These are phyloP conservation scores for Psilocybe cyanescens DNA, from an alignment of 768 basidiomycete species.

Conservation along the genomic window DNA sequence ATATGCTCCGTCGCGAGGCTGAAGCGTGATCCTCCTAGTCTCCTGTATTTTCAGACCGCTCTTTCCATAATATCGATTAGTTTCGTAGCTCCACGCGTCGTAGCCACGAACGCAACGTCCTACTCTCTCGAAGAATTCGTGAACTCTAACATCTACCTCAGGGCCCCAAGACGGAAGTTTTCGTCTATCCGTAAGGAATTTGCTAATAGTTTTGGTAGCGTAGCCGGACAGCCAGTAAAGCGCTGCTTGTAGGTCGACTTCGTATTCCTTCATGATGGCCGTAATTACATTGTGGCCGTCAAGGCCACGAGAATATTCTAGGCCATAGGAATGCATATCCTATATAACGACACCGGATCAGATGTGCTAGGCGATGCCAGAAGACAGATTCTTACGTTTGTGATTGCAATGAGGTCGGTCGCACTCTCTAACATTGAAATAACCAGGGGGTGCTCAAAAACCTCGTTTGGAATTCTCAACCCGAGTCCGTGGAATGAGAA, in stretches of 20 bases:
- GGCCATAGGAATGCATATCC: conserved; percentile 34
- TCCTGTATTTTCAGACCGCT: conserved; percentile 20
- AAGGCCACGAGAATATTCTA: conserved; percentile 33
- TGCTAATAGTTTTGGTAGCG: conserved; percentile 38
- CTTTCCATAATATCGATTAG: conserved; percentile 44
- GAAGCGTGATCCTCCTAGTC: conserved; percentile 19
- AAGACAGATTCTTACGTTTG: conserved; percentile 30
- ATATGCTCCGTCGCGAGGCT: conserved; percentile 16
- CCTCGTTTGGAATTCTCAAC: conserved; percentile 43
- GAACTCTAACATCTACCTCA: conserved; percentile 36
- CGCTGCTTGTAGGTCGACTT: conserved; percentile 41
- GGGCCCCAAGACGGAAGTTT: conserved; percentile 42
- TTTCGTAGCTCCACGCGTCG: conserved; percentile 55
- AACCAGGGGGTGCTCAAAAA: conserved; percentile 42
- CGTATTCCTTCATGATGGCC: conserved; percentile 51
- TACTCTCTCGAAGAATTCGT: conserved; percentile 45
- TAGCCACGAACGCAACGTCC: conserved; percentile 57
- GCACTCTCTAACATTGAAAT: conserved; percentile 28
- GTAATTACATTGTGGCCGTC: conserved; percentile 50
- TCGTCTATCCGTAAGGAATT: conserved; percentile 39
- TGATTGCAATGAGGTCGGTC: conserved; percentile 40
- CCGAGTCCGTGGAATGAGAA: conserved; percentile 42
- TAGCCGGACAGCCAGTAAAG: conserved; percentile 41
- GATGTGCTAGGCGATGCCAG: background rate
- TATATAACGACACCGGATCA: background rate